A percentile compares a stretch with the other conserved stretches of the same genome.
Conservation (phyloP, 139 green algal genomes). For the Chlamydomonas sp. region DNA sequence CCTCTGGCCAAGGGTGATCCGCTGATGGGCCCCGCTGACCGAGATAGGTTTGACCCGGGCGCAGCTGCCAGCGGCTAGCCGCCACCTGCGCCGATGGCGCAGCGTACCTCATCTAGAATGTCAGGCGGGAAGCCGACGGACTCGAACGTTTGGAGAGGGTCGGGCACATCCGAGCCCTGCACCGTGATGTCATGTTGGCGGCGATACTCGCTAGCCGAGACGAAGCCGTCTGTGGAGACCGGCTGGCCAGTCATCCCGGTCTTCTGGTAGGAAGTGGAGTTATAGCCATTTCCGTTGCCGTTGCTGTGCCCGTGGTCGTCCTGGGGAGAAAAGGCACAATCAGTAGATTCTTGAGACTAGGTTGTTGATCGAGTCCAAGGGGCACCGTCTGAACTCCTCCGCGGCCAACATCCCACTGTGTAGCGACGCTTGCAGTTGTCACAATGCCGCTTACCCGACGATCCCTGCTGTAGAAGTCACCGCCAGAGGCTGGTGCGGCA, state of each 20-base stretch:
- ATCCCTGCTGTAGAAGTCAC: slow-evolving; percentile 20
- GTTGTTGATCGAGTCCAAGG: too few species aligned
- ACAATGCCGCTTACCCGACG: slow-evolving; percentile 10
- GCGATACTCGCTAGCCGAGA: slow-evolving; percentile 59
- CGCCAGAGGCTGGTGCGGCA: slow-evolving; percentile 9
- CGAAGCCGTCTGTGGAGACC: slow-evolving; percentile 44
- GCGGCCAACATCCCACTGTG: neutral
- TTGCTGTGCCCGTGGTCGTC: slow-evolving; percentile 27
- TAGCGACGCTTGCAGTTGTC: neutral
- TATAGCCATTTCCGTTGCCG: slow-evolving; percentile 45
- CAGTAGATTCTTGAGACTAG: neutral
- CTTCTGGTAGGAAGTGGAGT: slow-evolving; percentile 10
- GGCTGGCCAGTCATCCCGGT: slow-evolving; percentile 10
- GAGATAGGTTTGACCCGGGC: too few species aligned
- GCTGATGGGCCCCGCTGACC: too few species aligned
- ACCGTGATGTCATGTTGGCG: slow-evolving; percentile 68
- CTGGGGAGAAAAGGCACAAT: neutral
- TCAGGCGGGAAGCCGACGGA: slow-evolving; percentile 72
- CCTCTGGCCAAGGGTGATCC: too few species aligned
- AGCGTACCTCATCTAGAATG: slow-evolving; percentile 81
- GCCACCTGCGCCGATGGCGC: neutral
- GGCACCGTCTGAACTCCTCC: too few species aligned
- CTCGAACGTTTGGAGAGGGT: slow-evolving; percentile 82
- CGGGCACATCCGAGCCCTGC: slow-evolving; percentile 63
- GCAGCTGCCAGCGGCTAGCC: too few species aligned